phyloP scores from a whole-genome alignment of 768 basidiomycete species.

The Ramaria sp. region DNA sequence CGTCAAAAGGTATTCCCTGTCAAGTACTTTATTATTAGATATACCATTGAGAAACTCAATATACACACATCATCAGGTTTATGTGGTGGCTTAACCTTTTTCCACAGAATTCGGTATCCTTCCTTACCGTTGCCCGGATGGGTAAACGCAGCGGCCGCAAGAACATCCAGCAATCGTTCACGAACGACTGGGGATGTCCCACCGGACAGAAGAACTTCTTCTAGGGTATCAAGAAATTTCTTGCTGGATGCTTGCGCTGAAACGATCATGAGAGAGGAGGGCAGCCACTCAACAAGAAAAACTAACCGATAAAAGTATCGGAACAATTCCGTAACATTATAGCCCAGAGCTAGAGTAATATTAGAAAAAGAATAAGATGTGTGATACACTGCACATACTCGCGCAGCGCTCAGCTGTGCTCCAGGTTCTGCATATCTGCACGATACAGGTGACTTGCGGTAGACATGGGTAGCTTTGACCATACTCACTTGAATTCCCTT shows the following conservation, averaged over 20 bases:
- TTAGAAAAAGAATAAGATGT: background rate
- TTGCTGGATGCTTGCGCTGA: conserved; percentile 50
- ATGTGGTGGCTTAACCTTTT: conserved; percentile 64
- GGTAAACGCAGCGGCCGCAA: conserved; percentile 73
- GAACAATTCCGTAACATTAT: conserved; percentile 81
- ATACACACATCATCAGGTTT: conserved; percentile 66
- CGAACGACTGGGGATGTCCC: conserved; percentile 71
- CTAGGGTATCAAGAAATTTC: conserved; percentile 73
- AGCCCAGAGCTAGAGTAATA: conserved; percentile 61
- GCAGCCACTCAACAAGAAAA: conserved; percentile 6
- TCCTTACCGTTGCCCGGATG: conserved; percentile 25
- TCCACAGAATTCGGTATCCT: conserved; percentile 68
- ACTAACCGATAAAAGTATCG: conserved; percentile 48
- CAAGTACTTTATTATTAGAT: conserved; percentile 12
- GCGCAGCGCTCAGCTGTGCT: conserved; percentile 65
- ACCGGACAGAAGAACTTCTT: conserved; percentile 53
- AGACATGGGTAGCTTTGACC: background rate
- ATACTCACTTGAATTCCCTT: conserved; percentile 70
- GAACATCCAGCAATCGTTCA: conserved; percentile 69
- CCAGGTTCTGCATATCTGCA: conserved; percentile 63
- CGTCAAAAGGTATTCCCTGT: conserved; percentile 69
- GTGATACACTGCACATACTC: conserved; percentile 33
- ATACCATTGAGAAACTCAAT: background rate
- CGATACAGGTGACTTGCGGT: background rate
- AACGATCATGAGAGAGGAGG: background rate